Evolutionary conservation across 192 early-diverging fungal species (phyloP), one percentile per base, ranked within the genome.

Genomic region (Linnemannia hyalina): DNA sequence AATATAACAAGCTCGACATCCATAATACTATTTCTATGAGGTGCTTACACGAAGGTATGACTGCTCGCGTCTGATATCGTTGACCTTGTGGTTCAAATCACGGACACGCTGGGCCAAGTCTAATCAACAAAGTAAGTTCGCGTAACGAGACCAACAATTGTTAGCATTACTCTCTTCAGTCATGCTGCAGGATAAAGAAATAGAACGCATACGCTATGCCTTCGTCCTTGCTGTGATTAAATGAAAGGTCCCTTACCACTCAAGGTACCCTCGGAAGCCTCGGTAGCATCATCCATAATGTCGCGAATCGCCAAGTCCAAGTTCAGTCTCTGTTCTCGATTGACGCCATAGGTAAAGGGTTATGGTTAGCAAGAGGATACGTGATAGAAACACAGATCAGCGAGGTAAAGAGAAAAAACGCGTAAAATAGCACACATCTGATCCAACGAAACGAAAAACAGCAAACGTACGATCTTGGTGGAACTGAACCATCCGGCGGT

Each of bases 11-110:
- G 35, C 16, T 26, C 9, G 29, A 35, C 65, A 9, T 6, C 32
- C 8, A 0, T 16, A 6, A 29, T 35, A 35, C 0, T 35, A 40
- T 4, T 35, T 35, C 1, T 35, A 35, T 41, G 36, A 44, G 44
- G 36, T 40, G 90, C 92, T 90, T 91, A 96, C 95, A 49, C 96
- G 91, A 90, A 97, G 97, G 89, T 96, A 97, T 70, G 92, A 90
- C 88, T 98, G 97, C 89, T 99, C 98, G 35, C 94, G 90, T 73
- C 94, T 92, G 83, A 99, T 97, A 88, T 95, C 95, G 55, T 92
- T 85, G 36, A 97, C 92, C 73, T 95, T 94, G 49, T 92, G 85
- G 85, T 96, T 99, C 77, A 98, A 91, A n/a, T 97, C 95, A 68
- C 93, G 92, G 55, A 97, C 91, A 47, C 93, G 92, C 69, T 89